Conservation (phyloP, 495 filamentous ascomycete species). For the Xylaria acuta region DNA sequence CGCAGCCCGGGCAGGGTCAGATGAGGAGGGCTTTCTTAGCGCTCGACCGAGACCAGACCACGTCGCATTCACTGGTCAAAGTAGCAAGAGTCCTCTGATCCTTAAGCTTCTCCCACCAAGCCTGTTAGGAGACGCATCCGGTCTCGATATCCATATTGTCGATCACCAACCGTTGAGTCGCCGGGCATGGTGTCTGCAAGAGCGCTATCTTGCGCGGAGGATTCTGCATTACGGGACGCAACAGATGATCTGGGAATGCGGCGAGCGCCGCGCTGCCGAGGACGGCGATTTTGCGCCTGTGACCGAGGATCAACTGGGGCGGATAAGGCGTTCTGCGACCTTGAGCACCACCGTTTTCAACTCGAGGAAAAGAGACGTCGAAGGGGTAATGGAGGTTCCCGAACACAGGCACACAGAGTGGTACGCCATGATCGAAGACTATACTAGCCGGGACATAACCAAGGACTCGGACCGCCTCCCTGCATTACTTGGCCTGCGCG, state of each 20-base stretch:
- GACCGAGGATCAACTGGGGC: slow-evolving; percentile 25
- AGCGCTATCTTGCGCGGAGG: slow-evolving; percentile 39
- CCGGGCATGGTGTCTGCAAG: slow-evolving; percentile 48
- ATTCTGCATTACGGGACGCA: slow-evolving; percentile 34
- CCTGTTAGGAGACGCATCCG: not conserved
- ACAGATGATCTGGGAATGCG: slow-evolving; percentile 45
- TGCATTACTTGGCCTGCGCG: slow-evolving; percentile 44
- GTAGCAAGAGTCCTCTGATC: not conserved
- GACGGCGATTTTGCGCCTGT: slow-evolving; percentile 26
- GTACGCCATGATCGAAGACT: slow-evolving; percentile 38
- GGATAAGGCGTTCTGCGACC: slow-evolving; percentile 25
- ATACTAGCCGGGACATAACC: slow-evolving; percentile 37
- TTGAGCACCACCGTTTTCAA: slow-evolving; percentile 23
- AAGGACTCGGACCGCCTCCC: slow-evolving; percentile 42
- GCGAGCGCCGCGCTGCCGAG: slow-evolving; percentile 28
- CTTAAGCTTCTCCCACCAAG: slow-evolving; percentile 28
- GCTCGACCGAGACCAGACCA: slow-evolving; percentile 3
- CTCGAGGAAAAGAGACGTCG: not conserved
- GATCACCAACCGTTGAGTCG: slow-evolving; percentile 34
- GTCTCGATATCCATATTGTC: not conserved
- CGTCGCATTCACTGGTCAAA: not conserved
- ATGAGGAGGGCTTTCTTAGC: slow-evolving; percentile 31
- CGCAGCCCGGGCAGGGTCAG: slow-evolving; percentile 27
- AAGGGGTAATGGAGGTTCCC: not conserved
- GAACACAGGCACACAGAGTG: slow-evolving; percentile 29